Base-by-base conservation (phyloP, 306 rosid species). In the Lathyrus tuberosus region DNA sequence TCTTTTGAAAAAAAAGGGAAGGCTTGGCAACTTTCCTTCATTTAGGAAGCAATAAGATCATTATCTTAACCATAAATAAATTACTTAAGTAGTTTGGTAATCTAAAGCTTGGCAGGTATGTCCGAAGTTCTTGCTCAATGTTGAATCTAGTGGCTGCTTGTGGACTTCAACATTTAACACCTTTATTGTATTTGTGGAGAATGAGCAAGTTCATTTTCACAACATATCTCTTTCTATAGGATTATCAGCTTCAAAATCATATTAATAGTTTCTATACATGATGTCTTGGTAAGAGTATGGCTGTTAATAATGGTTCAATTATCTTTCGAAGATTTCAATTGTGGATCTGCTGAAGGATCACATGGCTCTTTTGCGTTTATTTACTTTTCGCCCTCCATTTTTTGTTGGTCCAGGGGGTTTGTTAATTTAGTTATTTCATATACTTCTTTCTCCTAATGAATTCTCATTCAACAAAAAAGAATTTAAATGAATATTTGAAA, bases 81-180 rank as follows among this genome's bases (percentile, higher is more conserved):
- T 37, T 35, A n/a, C 41, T 33, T n/a, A 42, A 56, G 48, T 43
- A 43, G 48, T 12, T 14, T 12, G 16, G 49, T 44, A 20, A 38
- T 51, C 24, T 24, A 10, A n/a, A 51, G 28, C 58, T 31, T 33
- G 57, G 60, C 6, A 53, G 47, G 57, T 58, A 17, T 10, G 31
- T 69, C 28, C 14, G 62, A 52, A 10, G 75, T 26, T 70, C 44
- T 40, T 42, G 65, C 54, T 33, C 77, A 72, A 28, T 72, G 9
- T 4, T 46, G 24, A 54, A n/a, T 26, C 53, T 40, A 22, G 24
- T 48, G 16, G 22, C 42, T 31, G 13, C 30, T 57, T 57, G 31
- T 20, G 43, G 63, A 47, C 56, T 59, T 46, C 1, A 5, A 46
- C 51, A 46, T 47, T 59, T 24, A 35, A 13, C 43, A 37, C 61